phyloP scores from a whole-genome alignment of 2,329 filamentous ascomycete genomes.

The Pseudogymnoascus sp. region DNA sequence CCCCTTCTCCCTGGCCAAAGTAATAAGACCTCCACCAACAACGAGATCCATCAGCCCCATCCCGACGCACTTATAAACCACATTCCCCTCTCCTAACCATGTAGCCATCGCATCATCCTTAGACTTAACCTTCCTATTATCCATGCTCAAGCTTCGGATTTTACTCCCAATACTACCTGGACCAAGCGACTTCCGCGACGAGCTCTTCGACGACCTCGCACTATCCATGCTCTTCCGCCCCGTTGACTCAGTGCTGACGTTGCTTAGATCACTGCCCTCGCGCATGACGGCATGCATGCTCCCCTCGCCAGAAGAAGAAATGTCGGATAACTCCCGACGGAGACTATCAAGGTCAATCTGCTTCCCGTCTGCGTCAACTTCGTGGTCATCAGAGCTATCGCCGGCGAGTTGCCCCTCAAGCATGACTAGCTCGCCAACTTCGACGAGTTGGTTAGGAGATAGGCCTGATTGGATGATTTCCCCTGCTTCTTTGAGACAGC shows the following conservation, averaged over 20 bases:
- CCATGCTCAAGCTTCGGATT: constrained; percentile 3
- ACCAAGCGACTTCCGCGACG: not conserved
- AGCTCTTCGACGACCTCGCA: not conserved
- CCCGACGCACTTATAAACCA: constrained; percentile 64
- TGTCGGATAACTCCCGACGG: not conserved
- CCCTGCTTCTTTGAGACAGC: constrained; percentile 75
- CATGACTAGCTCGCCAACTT: constrained; percentile 75
- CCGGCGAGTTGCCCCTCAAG: constrained; percentile 35
- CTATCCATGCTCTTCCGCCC: not conserved
- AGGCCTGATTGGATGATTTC: constrained; percentile 78
- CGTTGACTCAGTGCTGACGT: not conserved
- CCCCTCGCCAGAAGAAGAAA: not conserved
- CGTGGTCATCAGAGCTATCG: not conserved
- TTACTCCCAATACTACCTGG: not conserved
- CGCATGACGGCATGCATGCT: not conserved
- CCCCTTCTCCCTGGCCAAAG: constrained; percentile 48
- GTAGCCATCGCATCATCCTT: constrained; percentile 15
- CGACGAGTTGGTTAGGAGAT: constrained; percentile 69
- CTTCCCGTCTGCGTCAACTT: not conserved
- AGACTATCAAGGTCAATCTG: not conserved
- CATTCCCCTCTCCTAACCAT: constrained; percentile 45
- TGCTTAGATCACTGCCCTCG: not conserved
- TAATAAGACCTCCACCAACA: constrained; percentile 52
- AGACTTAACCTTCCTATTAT: constrained; percentile 8
- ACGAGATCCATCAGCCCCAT: constrained; percentile 61